phyloP scores from a whole-genome alignment of 352 stramenopile genomes.

The Thraustochytrium striatum region DNA sequence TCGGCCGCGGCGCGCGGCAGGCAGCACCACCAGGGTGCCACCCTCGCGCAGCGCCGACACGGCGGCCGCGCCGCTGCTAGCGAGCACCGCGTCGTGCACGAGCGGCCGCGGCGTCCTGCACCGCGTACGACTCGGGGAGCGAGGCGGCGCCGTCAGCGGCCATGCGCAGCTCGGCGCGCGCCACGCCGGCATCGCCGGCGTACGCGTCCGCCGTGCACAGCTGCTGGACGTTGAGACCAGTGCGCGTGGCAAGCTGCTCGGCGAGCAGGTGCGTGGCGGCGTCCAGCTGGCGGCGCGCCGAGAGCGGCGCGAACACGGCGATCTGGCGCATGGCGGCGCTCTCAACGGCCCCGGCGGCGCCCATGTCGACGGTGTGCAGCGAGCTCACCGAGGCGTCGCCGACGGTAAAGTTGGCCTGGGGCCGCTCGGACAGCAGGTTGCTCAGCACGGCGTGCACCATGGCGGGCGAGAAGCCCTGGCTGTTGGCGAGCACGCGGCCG shows the following conservation, averaged over 20 bases:
- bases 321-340: conserved; percentile 53
- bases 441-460: conserved; percentile 70
- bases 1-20: conserved; percentile 81
- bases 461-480: conserved; percentile 73
- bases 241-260: neutral
- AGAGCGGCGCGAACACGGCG: conserved; percentile 37
- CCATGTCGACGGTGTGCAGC: neutral
- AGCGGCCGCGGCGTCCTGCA: conserved; percentile 59
- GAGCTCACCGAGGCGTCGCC: conserved; percentile 24
- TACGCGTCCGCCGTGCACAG: conserved; percentile 12
- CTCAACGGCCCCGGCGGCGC: neutral
- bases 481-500: conserved; percentile 66
- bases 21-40: conserved; percentile 63
- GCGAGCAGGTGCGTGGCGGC: neutral
- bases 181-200: conserved; percentile 22
- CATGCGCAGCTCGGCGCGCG: conserved; percentile 23
- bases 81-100: conserved; percentile 62
- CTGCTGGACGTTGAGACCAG: conserved; percentile 1
- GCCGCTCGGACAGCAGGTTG: conserved; percentile 62
- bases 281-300: neutral
- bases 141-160: neutral
- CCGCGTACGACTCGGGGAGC: conserved; percentile 58
- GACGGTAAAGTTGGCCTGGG: conserved; percentile 70
- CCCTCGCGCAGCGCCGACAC: conserved; percentile 61
- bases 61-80: conserved; percentile 61